Evolutionary conservation across 176 grass and related monocot genomes (phyloP), one percentile per base, ranked within the genome.

Genomic region (Eragrostis nindensis): DNA sequence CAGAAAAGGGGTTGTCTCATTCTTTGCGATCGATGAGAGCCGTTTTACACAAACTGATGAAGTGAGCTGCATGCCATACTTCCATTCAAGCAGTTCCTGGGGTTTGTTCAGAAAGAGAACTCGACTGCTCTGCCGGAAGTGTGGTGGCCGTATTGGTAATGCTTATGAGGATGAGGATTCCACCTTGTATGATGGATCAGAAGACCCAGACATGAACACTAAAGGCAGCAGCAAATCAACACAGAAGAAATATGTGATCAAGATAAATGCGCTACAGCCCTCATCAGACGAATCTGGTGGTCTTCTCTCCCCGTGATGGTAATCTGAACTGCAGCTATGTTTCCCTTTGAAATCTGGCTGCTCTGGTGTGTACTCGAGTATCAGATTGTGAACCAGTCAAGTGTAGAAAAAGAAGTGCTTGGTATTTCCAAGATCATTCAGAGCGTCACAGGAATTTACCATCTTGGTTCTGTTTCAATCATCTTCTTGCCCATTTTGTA

Each of bases 181-280:
- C 38, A 66, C 76, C 14, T 70, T 76, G 50, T 43, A 60, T 55
- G 62, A 76, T n/a, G 78, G 26, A 18, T 86, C 55, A 40, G 74
- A 80, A 44, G 79, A 69, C 43, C 49, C 30, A 9, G 68, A 53
- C 21, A 70, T 61, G 54, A 75, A 29, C 55, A 81, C 88, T 5
- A 72, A 62, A 18, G 66, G 39, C 25, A 79, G 84, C 65, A 73
- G 27, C 19, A 6, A 16, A 2, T 82, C 80, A 7, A 44, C 17
- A 11, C 49, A 73, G n/a, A 88, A 84, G 86, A 91, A 91, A 72
- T 94, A 94, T 80, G 75, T 75, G 43, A 89, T 94, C 63, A 91
- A 84, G 83, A 94, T 94, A 25, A 74, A 76, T 43, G 83, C 89
- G 2, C 78, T 94, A 40, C 92, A 89, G 48, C 92, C 92, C 5